Evolutionary conservation across 345 rosid species (phyloP).

Genomic region (Toxicodendron radicans): DNA sequence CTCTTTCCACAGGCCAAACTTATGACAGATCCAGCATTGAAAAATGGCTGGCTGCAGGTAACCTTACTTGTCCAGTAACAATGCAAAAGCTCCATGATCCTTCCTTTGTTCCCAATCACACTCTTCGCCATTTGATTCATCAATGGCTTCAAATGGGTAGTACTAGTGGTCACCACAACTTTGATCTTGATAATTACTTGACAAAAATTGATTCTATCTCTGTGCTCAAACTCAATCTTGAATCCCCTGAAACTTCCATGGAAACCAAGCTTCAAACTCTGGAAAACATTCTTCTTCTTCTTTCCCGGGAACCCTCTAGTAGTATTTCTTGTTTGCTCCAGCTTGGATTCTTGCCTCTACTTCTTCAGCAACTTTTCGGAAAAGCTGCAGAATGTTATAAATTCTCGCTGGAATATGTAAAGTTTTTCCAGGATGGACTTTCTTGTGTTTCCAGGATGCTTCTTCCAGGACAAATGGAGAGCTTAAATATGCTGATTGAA

Average conservation of each 20-base stretch:
- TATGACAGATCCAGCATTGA: constrained; percentile 67
- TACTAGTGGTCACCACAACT: constrained; percentile 4
- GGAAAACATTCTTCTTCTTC: constrained; percentile 23
- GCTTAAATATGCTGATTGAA: constrained; percentile 41
- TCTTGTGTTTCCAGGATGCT: constrained; percentile 38
- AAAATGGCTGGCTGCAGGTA: constrained; percentile 61
- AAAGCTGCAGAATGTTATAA: constrained; percentile 19
- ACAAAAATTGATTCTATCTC: constrained; percentile 25
- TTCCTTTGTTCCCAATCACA: constrained; percentile 62
- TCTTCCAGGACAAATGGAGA: constrained; percentile 21
- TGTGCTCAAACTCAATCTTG: constrained; percentile 39
- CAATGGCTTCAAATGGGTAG: constrained; percentile 44
- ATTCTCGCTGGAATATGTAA: constrained; percentile 27
- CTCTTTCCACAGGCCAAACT: constrained; percentile 72
- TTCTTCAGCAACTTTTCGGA: constrained; percentile 39
- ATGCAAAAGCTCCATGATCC: constrained; percentile 14
- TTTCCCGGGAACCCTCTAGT: constrained; percentile 31
- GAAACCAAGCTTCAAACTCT: constrained; percentile 35
- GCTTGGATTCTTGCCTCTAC: constrained; percentile 45
- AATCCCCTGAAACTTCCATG: constrained; percentile 31
- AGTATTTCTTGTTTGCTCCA: constrained; percentile 31
- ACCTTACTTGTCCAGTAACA: constrained; percentile 31
- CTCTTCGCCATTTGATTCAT: constrained; percentile 59
- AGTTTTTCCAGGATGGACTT: constrained; percentile 38
- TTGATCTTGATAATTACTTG: constrained; percentile 23